phyloP scores from a whole-genome alignment of 352 stramenopile genomes.

The Globisporangium apiculatum region DNA sequence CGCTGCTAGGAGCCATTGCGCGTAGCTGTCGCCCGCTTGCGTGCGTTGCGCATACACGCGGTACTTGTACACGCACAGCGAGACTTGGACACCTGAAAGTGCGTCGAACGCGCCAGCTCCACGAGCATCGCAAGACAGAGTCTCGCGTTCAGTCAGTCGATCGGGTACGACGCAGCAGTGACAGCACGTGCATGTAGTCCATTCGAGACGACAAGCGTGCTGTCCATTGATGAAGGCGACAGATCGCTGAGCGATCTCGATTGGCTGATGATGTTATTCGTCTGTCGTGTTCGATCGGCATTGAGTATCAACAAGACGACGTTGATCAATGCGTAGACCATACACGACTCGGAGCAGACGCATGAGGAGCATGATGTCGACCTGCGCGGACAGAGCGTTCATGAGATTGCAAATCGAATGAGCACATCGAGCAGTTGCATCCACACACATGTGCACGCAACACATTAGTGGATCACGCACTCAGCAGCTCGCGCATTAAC shows the following conservation, averaged over 20 bases:
- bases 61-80: slow-evolving; percentile 33
- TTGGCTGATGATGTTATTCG: slow-evolving; percentile 22
- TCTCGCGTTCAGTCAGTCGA: no score
- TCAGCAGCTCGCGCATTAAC: slow-evolving; percentile 15
- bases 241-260: slow-evolving; percentile 24
- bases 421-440: not conserved
- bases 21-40: slow-evolving; percentile 23
- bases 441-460: not conserved
- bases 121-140: not conserved
- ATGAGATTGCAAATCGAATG: slow-evolving; percentile 18
- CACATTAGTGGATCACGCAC: slow-evolving; percentile 21
- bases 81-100: slow-evolving; percentile 31
- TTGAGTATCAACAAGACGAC: not conserved
- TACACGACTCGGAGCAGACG: not conserved
- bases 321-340: no score
- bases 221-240: slow-evolving; percentile 32
- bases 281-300: slow-evolving; percentile 10
- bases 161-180: not conserved
- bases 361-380: slow-evolving; percentile 47
- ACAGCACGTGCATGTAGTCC: no score
- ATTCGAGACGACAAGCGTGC: slow-evolving; percentile 4
- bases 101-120: slow-evolving; percentile 27
- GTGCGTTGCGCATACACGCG: slow-evolving; percentile 11
- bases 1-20: slow-evolving; percentile 17
- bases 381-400: slow-evolving; percentile 20